Evolutionary conservation across 306 rosid species (phyloP), one percentile per base, ranked within the genome.

Genomic region (Vigna radiata): DNA sequence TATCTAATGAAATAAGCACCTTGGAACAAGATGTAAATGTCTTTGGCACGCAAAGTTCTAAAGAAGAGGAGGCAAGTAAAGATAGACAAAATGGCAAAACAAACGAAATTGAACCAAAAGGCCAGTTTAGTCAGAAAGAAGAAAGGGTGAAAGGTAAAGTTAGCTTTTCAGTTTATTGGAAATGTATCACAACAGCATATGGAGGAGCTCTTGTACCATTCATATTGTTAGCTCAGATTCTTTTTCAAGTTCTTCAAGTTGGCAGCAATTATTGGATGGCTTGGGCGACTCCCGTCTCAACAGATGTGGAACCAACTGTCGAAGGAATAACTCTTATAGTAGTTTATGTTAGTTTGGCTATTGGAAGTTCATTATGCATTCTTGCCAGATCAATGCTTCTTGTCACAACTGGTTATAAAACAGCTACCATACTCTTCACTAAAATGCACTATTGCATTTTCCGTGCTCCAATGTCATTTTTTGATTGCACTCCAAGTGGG

Each of bases 231-330:
- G 84, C 85, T 56, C 89, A 89, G 69, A 75, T 83, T 83, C 80
- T 94, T 36, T 90, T 89, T 77, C 94, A 91, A 83, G 11, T 67
- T 71, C 87, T 91, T 81, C 98, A 91, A 88, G 89, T 94, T 73
- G 97, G 90, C 73, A 91, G 97, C 86, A 89, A 91, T 77, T 94
- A 91, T 78, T 94, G 97, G 97, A 94, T 91, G 91, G 91, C 94
- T 62, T 94, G 93, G 97, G 97, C 96, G 44, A 85, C 90, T 84
- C 96, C 97, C 2, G 75, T 80, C 64, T 91, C 98, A 17, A 44
- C 72, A 37, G 96, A 89, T 17, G 76, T 75, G 65, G 83, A 86
- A 37, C 85, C 91, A 58, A 77, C 87, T 5, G 92, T 86, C 36
- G 58, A 27, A 27, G 80, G 81, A 70, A 79, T 82, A 21, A 87